A percentile compares a stretch with the other conserved stretches of the same genome.
Conservation (phyloP, 1,284 basidiomycete genomes). For the Spongiforma sp. region DNA sequence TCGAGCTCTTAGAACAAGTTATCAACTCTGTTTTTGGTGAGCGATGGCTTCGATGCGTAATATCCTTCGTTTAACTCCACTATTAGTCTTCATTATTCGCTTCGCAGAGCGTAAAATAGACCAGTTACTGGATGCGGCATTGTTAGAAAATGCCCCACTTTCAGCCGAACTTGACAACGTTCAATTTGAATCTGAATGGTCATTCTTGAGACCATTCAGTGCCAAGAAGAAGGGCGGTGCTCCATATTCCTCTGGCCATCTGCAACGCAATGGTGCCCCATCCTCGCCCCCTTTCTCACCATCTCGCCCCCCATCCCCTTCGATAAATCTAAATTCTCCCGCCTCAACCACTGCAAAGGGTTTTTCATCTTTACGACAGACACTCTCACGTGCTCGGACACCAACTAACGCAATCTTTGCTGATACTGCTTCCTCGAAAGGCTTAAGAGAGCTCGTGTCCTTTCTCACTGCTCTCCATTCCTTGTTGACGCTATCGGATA, state of each 20-base stretch:
- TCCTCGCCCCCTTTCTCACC: slow-evolving; percentile 48
- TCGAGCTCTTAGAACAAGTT: slow-evolving; percentile 84
- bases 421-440: slow-evolving; percentile 50
- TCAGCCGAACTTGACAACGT: slow-evolving; percentile 83
- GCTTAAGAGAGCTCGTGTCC: slow-evolving; percentile 74
- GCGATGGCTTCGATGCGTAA: slow-evolving; percentile 20
- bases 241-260: slow-evolving; percentile 38
- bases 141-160: slow-evolving; percentile 86
- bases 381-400: slow-evolving; percentile 56
- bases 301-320: slow-evolving; percentile 55
- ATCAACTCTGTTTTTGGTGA: slow-evolving; percentile 93
- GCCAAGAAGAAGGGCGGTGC: slow-evolving; percentile 63
- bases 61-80: slow-evolving; percentile 16
- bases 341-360: slow-evolving; percentile 49
- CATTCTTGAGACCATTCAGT: slow-evolving; percentile 81
- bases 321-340: slow-evolving; percentile 42
- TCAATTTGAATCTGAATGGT: slow-evolving; percentile 97
- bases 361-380: slow-evolving; percentile 69
- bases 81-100: slow-evolving; percentile 91
- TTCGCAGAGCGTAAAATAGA: slow-evolving; percentile 92
- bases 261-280: slow-evolving; percentile 42
- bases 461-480: slow-evolving; percentile 91
- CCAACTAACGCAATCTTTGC: slow-evolving; percentile 56
- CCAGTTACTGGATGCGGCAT: slow-evolving; percentile 78
- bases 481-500: slow-evolving; percentile 84